Evolutionary conservation across 1,284 basidiomycete genomes (phyloP), one percentile per base, ranked within the genome.

Genomic region (Xerocomus cyaneibrunnescens): DNA sequence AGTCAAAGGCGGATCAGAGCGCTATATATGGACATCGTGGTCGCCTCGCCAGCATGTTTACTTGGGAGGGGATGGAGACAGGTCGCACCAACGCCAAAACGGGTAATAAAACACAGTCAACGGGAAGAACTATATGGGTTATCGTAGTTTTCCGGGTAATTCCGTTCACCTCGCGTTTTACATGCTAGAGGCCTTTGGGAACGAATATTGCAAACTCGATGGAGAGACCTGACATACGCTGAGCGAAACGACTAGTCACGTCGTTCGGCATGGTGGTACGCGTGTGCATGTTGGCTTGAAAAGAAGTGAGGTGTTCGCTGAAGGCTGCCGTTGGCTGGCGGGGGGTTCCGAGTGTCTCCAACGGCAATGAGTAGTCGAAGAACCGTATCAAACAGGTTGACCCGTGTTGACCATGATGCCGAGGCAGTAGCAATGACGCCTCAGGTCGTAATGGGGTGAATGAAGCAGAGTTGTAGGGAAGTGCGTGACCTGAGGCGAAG

Each of bases 11-110:
- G 45, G 45, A 42, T 53, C 17, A 23, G 25, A 22, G n/a, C 35
- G 14, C 32, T 4, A n/a, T n/a, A n/a, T 3, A 21, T 19, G 10
- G 45, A 23, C 45, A 41, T 22, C 38, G 36, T 60, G 57, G 41
- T 30, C 37, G 21, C 45, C 48, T 44, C 7, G 28, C 41, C 45
- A 39, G 17, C 2, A 14, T 21, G 36, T 16, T 23, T 13, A n/a
- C n/a, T n/a, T n/a, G n/a, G n/a, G 10, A 5, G 10, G 5, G 6
- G 27, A 6, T 27, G 27, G 27, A 5, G 10, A 27, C 27, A 27
- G 6, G 10, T 27, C 27, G 10, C 27, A 19, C 22, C 1, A 25
- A 9, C 43, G 23, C 37, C 27, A 30, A 31, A 21, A 17, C 17
- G 36, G n/a, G n/a, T n/a, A n/a, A n/a, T n/a, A n/a, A n/a, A n/a